Percentiles rank a stretch among this genome's conserved stretches.
phyloP scores from a whole-genome alignment of 768 basidiomycete species.

The Cubamyces sp. region DNA sequence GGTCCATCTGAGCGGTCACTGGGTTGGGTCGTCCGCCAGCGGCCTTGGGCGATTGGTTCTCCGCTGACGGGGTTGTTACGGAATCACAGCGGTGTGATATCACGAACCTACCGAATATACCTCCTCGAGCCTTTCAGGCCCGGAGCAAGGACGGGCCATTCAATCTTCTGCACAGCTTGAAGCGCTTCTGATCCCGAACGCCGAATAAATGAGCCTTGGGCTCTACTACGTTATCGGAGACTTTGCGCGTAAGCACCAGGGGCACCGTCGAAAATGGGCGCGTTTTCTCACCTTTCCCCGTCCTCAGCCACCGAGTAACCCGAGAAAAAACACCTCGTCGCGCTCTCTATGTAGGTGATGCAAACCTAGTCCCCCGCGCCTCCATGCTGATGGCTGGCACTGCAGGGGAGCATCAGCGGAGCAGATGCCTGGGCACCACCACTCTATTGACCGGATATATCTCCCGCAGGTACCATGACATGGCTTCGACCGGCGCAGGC shows the following conservation, averaged over 20 bases:
- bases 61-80: conserved; percentile 15
- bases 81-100: conserved; percentile 17
- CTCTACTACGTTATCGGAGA: conserved; percentile 16
- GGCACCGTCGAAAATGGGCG: conserved; percentile 1
- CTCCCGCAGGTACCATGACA: conserved; percentile 12
- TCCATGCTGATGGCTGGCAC: not conserved
- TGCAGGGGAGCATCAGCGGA: conserved; percentile 5
- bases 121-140: conserved; percentile 8
- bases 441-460: conserved; percentile 17
- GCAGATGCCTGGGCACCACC: conserved; percentile 3
- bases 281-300: not conserved
- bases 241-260: conserved; percentile 6
- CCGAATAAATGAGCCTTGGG: conserved; percentile 8
- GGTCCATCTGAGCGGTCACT: not conserved
- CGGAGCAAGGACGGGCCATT: conserved; percentile 18
- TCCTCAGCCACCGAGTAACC: not conserved
- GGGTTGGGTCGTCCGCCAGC: conserved; percentile 4
- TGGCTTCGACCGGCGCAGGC: conserved; percentile 11
- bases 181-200: conserved; percentile 20
- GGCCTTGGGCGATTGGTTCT: not conserved
- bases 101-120: conserved; percentile 16
- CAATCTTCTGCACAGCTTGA: conserved; percentile 22
- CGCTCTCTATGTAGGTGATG: not conserved
- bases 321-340: not conserved
- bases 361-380: conserved; percentile 2